Conservation (phyloP, 1,139 yeast genomes). For the Hyphopichia wangnamkhiaoensis region DNA sequence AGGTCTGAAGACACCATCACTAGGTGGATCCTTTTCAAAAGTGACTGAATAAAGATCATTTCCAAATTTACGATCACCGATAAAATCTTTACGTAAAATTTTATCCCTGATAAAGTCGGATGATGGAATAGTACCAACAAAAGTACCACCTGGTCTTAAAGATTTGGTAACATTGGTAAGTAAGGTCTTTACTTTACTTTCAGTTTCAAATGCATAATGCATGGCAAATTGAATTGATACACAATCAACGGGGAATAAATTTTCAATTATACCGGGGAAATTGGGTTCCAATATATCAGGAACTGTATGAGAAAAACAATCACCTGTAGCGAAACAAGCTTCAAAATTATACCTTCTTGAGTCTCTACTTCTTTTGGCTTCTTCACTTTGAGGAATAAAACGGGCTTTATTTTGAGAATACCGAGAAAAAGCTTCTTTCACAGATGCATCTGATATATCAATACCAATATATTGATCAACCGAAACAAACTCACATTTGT, state of each 20-base stretch:
- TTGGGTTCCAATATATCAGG: conserved; percentile 72
- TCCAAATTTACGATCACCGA: conserved; percentile 69
- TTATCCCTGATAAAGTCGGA: conserved; percentile 78
- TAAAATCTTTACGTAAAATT: conserved; percentile 43
- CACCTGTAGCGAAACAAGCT: conserved; percentile 87
- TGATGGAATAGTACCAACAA: conserved; percentile 93
- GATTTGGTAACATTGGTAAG: conserved; percentile 76
- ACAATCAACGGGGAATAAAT: conserved; percentile 80
- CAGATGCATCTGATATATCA: conserved; percentile 88
- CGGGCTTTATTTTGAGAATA: conserved; percentile 51
- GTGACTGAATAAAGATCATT: conserved; percentile 79
- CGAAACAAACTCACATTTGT: conserved; percentile 79
- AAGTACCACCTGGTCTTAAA: conserved; percentile 77
- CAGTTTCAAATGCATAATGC: conserved; percentile 92
- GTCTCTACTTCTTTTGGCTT: conserved; percentile 40
- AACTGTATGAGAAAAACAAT: conserved; percentile 72
- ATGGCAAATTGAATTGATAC: conserved; percentile 90
- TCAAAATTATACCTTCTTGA: conserved; percentile 57
- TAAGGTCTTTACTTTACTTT: conserved; percentile 71
- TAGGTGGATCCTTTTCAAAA: conserved; percentile 75
- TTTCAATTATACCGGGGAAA: conserved; percentile 51
- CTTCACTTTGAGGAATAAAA: conserved; percentile 28
- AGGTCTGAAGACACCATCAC: conserved; percentile 66
- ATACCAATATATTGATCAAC: conserved; percentile 82
- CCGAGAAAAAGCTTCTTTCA: conserved; percentile 80